phyloP scores from a whole-genome alignment of 306 rosid species.

The Prunus mume region DNA sequence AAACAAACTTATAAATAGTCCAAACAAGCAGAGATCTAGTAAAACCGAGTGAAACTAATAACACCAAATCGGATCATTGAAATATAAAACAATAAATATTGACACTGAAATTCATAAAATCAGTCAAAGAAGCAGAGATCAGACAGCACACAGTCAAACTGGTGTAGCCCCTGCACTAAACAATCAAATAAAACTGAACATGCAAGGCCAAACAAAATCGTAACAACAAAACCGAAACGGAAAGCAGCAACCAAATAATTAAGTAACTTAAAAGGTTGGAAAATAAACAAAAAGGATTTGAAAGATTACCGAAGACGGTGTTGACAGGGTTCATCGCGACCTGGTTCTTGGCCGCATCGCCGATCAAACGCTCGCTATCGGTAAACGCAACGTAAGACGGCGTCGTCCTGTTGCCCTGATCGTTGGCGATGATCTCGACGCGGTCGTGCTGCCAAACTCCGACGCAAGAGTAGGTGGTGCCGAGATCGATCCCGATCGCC shows the following conservation, averaged over 20 bases:
- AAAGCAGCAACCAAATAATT: too few relatives aligned
- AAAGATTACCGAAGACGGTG: conserved; percentile 71
- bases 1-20: too few relatives aligned
- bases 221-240: too few relatives aligned
- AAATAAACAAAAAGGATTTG: background rate
- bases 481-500: conserved; percentile 84
- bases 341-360: conserved; percentile 84
- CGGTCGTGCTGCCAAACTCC: conserved; percentile 90
- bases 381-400: conserved; percentile 83
- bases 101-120: background rate
- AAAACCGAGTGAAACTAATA: background rate
- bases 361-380: conserved; percentile 67
- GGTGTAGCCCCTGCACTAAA: background rate
- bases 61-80: too few relatives aligned
- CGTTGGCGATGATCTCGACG: conserved; percentile 77
- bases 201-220: background rate
- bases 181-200: background rate
- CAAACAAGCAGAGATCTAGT: too few relatives aligned
- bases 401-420: conserved; percentile 77
- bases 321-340: conserved; percentile 82
- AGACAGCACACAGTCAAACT: background rate
- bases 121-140: background rate
- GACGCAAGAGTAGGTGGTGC: conserved; percentile 74
- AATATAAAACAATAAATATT: background rate
- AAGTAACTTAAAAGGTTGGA: too few relatives aligned